Base-by-base conservation (phyloP, 2,329 filamentous ascomycete species). In the Trichoderma arundinaceum region DNA sequence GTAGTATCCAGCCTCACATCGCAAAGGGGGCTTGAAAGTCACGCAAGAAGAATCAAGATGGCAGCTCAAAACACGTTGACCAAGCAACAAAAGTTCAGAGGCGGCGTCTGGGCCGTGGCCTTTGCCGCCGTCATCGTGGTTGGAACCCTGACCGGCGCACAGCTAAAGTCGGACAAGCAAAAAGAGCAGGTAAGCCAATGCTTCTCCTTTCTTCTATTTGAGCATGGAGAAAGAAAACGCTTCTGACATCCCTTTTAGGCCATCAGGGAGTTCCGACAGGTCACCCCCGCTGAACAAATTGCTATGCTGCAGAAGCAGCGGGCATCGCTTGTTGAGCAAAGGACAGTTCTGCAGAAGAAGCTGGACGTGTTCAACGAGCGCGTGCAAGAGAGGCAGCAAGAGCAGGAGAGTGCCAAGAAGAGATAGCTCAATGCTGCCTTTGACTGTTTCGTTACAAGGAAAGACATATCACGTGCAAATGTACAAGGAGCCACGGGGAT, bases 61-160 rank as follows among this genome's bases (percentile, higher is more conserved):
- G 35, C 65, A 28, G 53, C 44, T 1, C 38, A 17, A 1, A 33
- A 66, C 28, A 44, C 46, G 8, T 75, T 75, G 72, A 76, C 76
- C 19, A 70, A 68, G 52, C 73, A 74, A 41, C 73, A 78, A 63
- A 78, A 76, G 66, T 65, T 77, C 56, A 75, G 72, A 66, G 69
- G 74, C 51, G 77, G 74, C 64, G 65, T 78, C 63, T 75, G 74
- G 73, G 82, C 82, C n/a, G 77, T 73, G 39, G 81, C 80, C 39
- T 78, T 83, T 67, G 79, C 78, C 3, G 81, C 81, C 66, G 77
- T 83, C 65, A 77, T 82, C 67, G 75, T 80, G 66, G 80, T 82
- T 38, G 82, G 82, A 66, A 73, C 79, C 51, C 76, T 82, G 53
- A 83, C 83, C 64, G 83, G 83, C 59, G 83, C 82, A 7, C 79